Percentiles rank a stretch among this genome's conserved stretches.
phyloP scores from a whole-genome alignment of 1,284 basidiomycete species.

The Leucocoprinus gongylophorus region DNA sequence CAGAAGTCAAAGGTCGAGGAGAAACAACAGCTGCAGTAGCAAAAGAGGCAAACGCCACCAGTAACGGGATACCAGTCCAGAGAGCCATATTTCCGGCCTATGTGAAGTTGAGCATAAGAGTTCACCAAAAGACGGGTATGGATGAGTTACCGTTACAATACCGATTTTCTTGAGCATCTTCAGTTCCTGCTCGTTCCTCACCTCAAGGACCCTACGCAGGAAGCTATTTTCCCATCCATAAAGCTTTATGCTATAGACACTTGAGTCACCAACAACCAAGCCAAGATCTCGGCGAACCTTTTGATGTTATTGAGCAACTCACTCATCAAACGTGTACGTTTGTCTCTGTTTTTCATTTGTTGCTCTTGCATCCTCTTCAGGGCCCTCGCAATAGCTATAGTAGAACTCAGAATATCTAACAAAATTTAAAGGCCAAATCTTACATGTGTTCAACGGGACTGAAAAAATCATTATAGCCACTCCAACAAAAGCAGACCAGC shows the following conservation, averaged over 20 bases:
- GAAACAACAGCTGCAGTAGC: conserved; percentile 72
- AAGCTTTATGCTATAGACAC: conserved; percentile 55
- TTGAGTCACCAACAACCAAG: background rate
- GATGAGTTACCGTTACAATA: conserved; percentile 48
- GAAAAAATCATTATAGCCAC: conserved; percentile 87
- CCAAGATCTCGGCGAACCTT: conserved; percentile 38
- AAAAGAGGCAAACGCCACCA: conserved; percentile 88
- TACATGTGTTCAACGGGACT: conserved; percentile 70
- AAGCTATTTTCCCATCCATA: conserved; percentile 91
- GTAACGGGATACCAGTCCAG: conserved; percentile 63
- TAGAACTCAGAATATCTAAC: background rate
- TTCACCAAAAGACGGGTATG: background rate
- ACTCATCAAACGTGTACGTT: conserved; percentile 70
- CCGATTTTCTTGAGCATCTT: conserved; percentile 79
- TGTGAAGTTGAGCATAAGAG: background rate
- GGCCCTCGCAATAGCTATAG: conserved; percentile 55
- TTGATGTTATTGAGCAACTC: conserved; percentile 88
- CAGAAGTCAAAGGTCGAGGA: conserved; percentile 72
- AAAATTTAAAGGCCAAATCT: conserved; percentile 10
- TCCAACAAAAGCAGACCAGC: conserved; percentile 90
- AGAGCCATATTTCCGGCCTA: conserved; percentile 55
- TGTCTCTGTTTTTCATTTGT: conserved; percentile 90
- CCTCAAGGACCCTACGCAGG: conserved; percentile 61
- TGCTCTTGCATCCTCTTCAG: conserved; percentile 77
- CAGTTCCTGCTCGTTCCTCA: conserved; percentile 84